phyloP scores from a whole-genome alignment of 208 protist genomes.

The Leishmania amazonensis region DNA sequence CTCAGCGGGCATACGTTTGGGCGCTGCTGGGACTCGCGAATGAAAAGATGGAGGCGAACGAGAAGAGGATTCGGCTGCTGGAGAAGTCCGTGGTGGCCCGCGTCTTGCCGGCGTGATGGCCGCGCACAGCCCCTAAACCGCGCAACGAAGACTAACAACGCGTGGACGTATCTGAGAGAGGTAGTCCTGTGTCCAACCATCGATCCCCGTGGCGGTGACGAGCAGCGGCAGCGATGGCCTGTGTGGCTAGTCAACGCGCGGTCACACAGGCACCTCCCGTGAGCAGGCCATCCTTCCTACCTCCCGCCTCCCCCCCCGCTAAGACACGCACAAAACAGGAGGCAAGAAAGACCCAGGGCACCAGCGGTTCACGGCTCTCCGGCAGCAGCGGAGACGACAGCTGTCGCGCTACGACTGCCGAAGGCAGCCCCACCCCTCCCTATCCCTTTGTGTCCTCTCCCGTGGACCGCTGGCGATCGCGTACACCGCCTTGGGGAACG shows the following conservation, averaged over 20 bases:
- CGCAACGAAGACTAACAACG: neutral
- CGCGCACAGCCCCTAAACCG: neutral
- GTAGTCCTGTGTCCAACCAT: neutral
- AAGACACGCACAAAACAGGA: neutral
- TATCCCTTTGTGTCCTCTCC: neutral
- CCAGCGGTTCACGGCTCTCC: neutral
- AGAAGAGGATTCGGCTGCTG: conserved; percentile 52
- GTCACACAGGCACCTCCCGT: neutral
- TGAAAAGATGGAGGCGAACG: conserved; percentile 80
- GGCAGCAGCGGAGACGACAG: neutral
- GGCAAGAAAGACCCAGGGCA: neutral
- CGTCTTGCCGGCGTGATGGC: neutral
- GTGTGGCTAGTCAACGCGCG: neutral
- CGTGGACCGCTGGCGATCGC: neutral
- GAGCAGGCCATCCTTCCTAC: neutral
- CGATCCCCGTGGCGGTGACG: neutral
- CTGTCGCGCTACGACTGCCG: neutral
- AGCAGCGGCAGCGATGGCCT: neutral
- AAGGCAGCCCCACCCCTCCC: neutral
- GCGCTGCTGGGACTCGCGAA: conserved; percentile 69
- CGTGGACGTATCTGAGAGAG: neutral
- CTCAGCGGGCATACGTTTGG: conserved; percentile 74
- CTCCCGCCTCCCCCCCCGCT: neutral
- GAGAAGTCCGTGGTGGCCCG: conserved; percentile 41
- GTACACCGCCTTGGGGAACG: neutral